phyloP scores from a whole-genome alignment of 2,329 filamentous ascomycete genomes.

The Fusarium pininemorale region DNA sequence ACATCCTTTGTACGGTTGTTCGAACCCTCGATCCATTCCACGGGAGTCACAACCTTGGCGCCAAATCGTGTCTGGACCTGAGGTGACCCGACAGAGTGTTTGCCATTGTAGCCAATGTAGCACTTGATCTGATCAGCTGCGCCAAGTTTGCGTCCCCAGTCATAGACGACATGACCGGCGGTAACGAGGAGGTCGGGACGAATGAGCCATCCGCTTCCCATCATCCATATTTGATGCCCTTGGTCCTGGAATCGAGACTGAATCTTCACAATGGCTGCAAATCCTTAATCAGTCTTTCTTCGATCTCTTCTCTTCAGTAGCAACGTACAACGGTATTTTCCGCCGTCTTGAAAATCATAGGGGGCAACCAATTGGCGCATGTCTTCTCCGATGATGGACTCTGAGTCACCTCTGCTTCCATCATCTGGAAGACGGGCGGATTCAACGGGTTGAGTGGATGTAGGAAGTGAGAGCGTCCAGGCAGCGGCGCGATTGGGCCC shows the following conservation, averaged over 20 bases:
- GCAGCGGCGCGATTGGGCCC: background rate
- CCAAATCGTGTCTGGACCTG: background rate
- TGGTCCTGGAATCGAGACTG: slow-evolving; percentile 16
- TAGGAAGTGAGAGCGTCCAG: background rate
- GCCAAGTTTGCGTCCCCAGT: background rate
- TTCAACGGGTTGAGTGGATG: background rate
- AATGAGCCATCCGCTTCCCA: slow-evolving; percentile 39
- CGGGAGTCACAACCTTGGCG: slow-evolving; percentile 25
- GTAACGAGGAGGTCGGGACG: slow-evolving; percentile 33
- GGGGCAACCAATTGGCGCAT: background rate
- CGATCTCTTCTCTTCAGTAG: rapidly evolving
- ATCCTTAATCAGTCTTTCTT: background rate
- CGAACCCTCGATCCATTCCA: slow-evolving; percentile 30
- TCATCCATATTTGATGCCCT: slow-evolving; percentile 22
- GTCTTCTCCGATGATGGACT: background rate
- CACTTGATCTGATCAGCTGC: slow-evolving; percentile 40
- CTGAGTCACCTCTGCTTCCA: background rate
- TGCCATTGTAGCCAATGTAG: slow-evolving; percentile 49
- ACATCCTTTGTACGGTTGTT: slow-evolving; percentile 34
- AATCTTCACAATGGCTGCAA: slow-evolving; percentile 30
- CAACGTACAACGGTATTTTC: background rate
- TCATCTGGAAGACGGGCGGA: background rate
- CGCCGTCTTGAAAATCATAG: background rate
- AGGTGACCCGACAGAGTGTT: background rate
- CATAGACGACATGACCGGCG: slow-evolving; percentile 36